phyloP scores from a whole-genome alignment of 2,329 filamentous ascomycete genomes.

The Didymella exigua region DNA sequence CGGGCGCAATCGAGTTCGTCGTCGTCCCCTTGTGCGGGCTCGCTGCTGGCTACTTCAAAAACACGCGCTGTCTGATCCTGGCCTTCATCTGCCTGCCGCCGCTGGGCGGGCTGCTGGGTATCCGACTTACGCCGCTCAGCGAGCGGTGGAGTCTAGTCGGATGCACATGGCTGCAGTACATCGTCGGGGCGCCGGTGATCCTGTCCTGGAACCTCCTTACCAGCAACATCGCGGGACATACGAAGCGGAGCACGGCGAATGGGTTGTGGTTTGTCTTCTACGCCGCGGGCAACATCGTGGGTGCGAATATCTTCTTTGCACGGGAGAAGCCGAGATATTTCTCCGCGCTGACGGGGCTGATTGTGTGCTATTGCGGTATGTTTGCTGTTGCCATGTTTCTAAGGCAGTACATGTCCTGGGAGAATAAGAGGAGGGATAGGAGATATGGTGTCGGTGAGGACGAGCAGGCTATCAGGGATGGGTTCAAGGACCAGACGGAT shows the following conservation, averaged over 20 bases:
- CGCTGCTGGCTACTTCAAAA: conserved; percentile 39
- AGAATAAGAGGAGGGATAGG: conserved; percentile 41
- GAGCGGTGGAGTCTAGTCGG: conserved; percentile 57
- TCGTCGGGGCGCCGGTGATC: conserved; percentile 58
- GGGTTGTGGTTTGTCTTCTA: conserved; percentile 59
- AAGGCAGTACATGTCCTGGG: conserved; percentile 39
- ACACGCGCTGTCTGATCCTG: conserved; percentile 40
- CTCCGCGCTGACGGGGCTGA: conserved; percentile 52
- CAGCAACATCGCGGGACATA: conserved; percentile 55
- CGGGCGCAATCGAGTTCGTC: conserved; percentile 53
- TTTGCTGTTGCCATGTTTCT: conserved; percentile 42
- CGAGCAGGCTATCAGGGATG: conserved; percentile 40
- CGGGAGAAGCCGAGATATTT: conserved; percentile 53
- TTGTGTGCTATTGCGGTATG: conserved; percentile 53
- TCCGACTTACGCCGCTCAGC: conserved; percentile 54
- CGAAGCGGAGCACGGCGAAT: conserved; percentile 57
- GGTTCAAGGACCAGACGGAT: conserved; percentile 47
- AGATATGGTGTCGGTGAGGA: conserved; percentile 36
- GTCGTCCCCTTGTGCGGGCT: conserved; percentile 45
- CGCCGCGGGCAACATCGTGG: conserved; percentile 56
- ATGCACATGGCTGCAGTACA: conserved; percentile 60
- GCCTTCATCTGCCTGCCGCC: conserved; percentile 53
- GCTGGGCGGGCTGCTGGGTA: conserved; percentile 58
- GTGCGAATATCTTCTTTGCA: conserved; percentile 56
- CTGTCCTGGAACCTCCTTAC: conserved; percentile 59